These are phyloP conservation scores for Quillaja saponaria DNA, from an alignment of 306 rosid genomes.

Conservation along the genomic window DNA sequence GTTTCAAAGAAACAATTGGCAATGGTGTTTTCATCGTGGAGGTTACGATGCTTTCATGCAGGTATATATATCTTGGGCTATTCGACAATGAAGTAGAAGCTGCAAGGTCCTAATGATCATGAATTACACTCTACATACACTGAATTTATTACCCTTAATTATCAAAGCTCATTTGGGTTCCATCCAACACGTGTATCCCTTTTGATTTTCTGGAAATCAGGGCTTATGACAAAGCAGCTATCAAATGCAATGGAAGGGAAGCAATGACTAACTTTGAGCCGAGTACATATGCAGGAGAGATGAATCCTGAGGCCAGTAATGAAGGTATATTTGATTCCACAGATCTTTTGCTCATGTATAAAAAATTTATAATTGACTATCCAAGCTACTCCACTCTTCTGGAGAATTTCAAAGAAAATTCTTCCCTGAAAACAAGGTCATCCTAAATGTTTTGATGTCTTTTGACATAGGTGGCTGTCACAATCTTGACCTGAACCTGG, in stretches of 20 bases:
- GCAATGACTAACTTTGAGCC: constrained; percentile 96
- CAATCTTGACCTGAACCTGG: constrained; percentile 92
- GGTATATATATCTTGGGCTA: constrained; percentile 99
- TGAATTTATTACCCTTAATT: constrained; percentile 74
- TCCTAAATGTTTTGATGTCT: neutral
- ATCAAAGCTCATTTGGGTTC: constrained; percentile 68
- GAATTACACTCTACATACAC: constrained; percentile 74
- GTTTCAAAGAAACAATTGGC: constrained; percentile 71
- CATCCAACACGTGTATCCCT: constrained; percentile 75
- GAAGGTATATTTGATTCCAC: constrained; percentile 49
- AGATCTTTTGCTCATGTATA: constrained; percentile 9
- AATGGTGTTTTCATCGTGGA: constrained; percentile 75
- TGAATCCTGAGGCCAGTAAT: constrained; percentile 47
- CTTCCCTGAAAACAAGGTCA: neutral
- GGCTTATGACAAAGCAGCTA: constrained; percentile 99
- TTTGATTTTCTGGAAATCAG: constrained; percentile 84
- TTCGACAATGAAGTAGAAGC: constrained; percentile 99
- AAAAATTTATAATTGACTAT: constrained; percentile 10
- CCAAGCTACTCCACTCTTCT: too few species aligned
- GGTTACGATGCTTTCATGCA: constrained; percentile 95
- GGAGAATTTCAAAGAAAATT: too few species aligned
- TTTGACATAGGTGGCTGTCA: constrained; percentile 55
- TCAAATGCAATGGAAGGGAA: constrained; percentile 95
- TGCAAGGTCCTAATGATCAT: constrained; percentile 98
- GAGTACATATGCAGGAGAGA: constrained; percentile 72